A percentile compares a stretch with the other conserved stretches of the same genome.
Conservation (phyloP, 192 early-diverging fungal genomes). For the Entomortierella chlamydospora region DNA sequence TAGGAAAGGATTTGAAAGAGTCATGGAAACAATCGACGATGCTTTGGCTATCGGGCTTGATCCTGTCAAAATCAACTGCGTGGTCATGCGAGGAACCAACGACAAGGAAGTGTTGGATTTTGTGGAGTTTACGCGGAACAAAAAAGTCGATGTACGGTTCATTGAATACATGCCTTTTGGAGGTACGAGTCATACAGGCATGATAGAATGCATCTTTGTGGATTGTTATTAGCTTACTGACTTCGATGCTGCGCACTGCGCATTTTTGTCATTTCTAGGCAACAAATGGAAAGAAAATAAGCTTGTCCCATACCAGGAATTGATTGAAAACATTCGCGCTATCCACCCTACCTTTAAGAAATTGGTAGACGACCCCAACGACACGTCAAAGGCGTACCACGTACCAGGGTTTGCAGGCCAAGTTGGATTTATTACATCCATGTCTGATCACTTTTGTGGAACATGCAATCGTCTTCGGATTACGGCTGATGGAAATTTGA, state of each 20-base stretch:
- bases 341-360: slow-evolving; percentile 73
- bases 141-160: slow-evolving; percentile 85
- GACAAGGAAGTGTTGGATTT: slow-evolving; percentile 86
- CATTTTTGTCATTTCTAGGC: slow-evolving; percentile 53
- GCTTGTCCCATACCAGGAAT: slow-evolving; percentile 85
- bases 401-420: slow-evolving; percentile 86
- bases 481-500: slow-evolving; percentile 94
- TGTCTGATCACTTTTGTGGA: slow-evolving; percentile 97
- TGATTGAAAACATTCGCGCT: slow-evolving; percentile 69
- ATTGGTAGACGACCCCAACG: slow-evolving; percentile 78
- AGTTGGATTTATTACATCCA: slow-evolving; percentile 97
- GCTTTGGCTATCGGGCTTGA: slow-evolving; percentile 73
- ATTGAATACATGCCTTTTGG: slow-evolving; percentile 99
- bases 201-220: background rate
- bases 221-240: background rate
- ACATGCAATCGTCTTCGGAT: slow-evolving; percentile 95
- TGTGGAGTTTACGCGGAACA: slow-evolving; percentile 85
- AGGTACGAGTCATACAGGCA: slow-evolving; percentile 66
- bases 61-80: slow-evolving; percentile 93
- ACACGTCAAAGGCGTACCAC: slow-evolving; percentile 87
- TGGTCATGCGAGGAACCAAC: slow-evolving; percentile 90
- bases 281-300: slow-evolving; percentile 91
- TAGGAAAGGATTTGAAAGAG: slow-evolving; percentile 82
- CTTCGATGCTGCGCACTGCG: background rate
- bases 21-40: slow-evolving; percentile 80